Percentiles rank a stretch among this genome's conserved stretches.
These are phyloP conservation scores for Pythium rishiriense DNA, from an alignment of 352 stramenopile species.

Conservation along the genomic window DNA sequence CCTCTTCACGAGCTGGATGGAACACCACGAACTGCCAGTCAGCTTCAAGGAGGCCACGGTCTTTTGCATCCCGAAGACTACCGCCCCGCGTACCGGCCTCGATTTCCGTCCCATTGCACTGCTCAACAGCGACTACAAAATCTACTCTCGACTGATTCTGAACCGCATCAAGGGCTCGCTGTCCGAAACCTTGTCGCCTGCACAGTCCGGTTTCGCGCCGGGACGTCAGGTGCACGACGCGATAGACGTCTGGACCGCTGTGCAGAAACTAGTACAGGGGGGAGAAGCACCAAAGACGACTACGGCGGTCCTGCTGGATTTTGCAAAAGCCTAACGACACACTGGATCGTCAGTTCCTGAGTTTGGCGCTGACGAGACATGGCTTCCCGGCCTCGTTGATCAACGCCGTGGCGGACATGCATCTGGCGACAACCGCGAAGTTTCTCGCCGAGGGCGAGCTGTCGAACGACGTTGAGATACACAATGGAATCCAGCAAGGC, in stretches of 20 bases:
- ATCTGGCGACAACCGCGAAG: neutral
- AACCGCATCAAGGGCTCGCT: neutral
- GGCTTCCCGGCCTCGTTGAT: neutral
- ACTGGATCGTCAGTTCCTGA: constrained; percentile 2
- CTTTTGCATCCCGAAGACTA: constrained; percentile 10
- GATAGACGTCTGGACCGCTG: neutral
- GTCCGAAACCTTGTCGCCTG: neutral
- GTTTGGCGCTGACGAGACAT: neutral
- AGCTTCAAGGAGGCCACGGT: constrained; percentile 3
- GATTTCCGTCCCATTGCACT: neutral
- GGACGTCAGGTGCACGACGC: constrained; percentile 5
- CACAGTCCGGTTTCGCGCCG: constrained; percentile 3
- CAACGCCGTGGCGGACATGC: neutral
- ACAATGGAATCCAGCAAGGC: constrained; percentile 12
- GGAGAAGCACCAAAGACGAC: neutral
- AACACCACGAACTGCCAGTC: neutral
- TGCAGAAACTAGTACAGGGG: neutral
- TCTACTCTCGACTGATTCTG: constrained; percentile 3
- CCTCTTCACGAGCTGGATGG: neutral
- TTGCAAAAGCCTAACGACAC: constrained; percentile 3
- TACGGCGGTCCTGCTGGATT: neutral
- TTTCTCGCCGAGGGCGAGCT: neutral
- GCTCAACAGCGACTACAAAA: constrained; percentile 13
- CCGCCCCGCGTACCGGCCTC: neutral
- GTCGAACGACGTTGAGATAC: neutral